phyloP scores from a whole-genome alignment of 331 rosid species.

The Malus hybrid region DNA sequence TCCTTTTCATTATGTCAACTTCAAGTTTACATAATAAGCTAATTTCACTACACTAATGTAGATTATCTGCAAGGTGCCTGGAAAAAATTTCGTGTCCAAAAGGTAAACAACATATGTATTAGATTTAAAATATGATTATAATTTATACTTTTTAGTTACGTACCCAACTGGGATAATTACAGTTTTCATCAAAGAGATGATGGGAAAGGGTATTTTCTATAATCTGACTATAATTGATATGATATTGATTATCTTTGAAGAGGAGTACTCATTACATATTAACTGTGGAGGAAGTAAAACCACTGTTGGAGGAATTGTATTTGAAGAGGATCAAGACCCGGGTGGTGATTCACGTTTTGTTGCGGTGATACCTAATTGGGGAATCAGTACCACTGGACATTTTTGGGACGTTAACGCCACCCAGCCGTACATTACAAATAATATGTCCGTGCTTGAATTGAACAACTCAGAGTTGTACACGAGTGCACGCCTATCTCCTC shows the following conservation, averaged over 20 bases:
- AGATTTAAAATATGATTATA: too few species aligned
- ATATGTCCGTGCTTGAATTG: not conserved
- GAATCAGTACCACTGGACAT: not conserved
- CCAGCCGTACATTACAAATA: not conserved
- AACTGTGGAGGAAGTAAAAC: not conserved
- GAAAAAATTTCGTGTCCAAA: not conserved
- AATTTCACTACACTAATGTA: not conserved
- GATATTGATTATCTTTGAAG: not conserved
- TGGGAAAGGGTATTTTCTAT: too few species aligned
- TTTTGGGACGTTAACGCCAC: not conserved
- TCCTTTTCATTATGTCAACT: not conserved
- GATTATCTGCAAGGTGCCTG: not conserved
- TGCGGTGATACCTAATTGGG: not conserved
- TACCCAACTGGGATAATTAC: too few species aligned
- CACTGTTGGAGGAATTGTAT: not conserved
- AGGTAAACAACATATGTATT: not conserved
- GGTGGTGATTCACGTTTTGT: not conserved
- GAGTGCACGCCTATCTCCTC: conserved; percentile 13
- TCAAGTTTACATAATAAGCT: not conserved
- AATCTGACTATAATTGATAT: not conserved
- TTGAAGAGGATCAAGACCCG: not conserved
- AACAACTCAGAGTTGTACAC: not conserved
- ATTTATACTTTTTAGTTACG: too few species aligned
- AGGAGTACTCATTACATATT: conserved; percentile 7
- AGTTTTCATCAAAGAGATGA: too few species aligned